Base-by-base conservation (phyloP, 1,284 basidiomycete species). In the Leccinum solheimii region DNA sequence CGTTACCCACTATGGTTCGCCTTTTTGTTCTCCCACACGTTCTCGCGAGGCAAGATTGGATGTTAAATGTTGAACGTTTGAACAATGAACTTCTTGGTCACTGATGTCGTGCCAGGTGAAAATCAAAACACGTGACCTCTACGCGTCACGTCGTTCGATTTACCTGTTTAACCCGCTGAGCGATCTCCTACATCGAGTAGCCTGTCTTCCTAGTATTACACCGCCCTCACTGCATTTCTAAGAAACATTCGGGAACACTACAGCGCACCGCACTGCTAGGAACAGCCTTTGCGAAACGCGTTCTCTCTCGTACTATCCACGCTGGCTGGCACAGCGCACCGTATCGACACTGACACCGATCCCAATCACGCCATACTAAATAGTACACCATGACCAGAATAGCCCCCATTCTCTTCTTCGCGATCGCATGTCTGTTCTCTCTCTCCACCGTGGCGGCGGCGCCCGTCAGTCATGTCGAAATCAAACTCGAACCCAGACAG, bases 141-240 rank as follows among this genome's bases (percentile, higher is more conserved):
- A 1, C 57, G 55, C 59, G 59, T 36, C 45, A 27, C 3, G 2
- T 1, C 2, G 34, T 56, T 66, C 36, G 30, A 36, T 43, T 52
- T n/a, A 8, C 26, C 16, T 8, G 1, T 7, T 19, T 26, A 32
- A 21, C 23, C 19, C 48, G 48, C 53, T 45, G 9, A 26, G 26
- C 27, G 30, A 32, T 32, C 30, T 32, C 27, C 56, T 3, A 56
- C 36, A 23, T 38, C 14, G 5, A 51, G 16, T 9, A 55, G 57
- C 36, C 27, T 16, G 3, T 34, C 48, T 19, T 14, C 19, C 9
- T 3, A 58, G 14, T 38, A 16, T 38, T 43, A 87, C 89, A 72
- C 91, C 93, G 74, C 91, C 91, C 1, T 81, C 68, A 0, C 69
- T 21, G 67, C 56, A 58, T 58, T 58, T 52, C 49, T 45, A 2